Base-by-base conservation (phyloP, 768 basidiomycete species). In the Dendrothele bispora region DNA sequence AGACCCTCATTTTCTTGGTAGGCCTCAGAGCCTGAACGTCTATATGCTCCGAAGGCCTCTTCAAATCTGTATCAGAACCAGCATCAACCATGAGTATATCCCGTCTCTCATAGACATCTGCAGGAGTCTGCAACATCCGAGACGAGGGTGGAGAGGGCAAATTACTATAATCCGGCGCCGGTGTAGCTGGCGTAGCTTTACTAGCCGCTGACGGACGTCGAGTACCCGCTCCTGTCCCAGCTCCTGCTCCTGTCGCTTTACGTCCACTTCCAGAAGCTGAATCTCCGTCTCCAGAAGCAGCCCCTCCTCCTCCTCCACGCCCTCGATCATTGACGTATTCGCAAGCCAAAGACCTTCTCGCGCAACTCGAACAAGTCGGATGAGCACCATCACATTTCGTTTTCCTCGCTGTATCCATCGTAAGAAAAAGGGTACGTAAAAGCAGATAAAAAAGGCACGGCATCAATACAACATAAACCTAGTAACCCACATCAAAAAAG, bases 371-470 rank as follows among this genome's bases (percentile, higher is more conserved):
- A 62, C 90, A 92, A 22, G 84, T 78, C 25, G 90, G 90, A 59
- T 88, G 88, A n/a, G 77, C 86, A 32, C 90, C 90, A 63, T 92
- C 90, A 57, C 90, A 92, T 62, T 89, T 86, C 17, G 90, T 92
- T 71, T 92, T 92, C 50, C 90, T 90, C 28, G 89, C 90, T 91
- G n/a, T n/a, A n/a, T n/a, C n/a, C n/a, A n/a, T n/a, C n/a, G n/a
- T n/a, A n/a, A n/a, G n/a, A n/a, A n/a, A n/a, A n/a, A n/a, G n/a
- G n/a, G n/a, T n/a, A n/a, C n/a, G n/a, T n/a, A n/a, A n/a, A n/a
- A n/a, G n/a, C n/a, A n/a, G n/a, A n/a, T n/a, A n/a, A 52, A 14
- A 55, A 24, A 50, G 49, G 41, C 37, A 41, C 30, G 20, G 42
- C 20, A 30, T 42, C 39, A 53, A 27, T 41, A 27, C 7, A 24